Evolutionary conservation across 1,284 basidiomycete species (phyloP), one percentile per base, ranked within the genome.

Genomic region (Ganoderma resinaceum): DNA sequence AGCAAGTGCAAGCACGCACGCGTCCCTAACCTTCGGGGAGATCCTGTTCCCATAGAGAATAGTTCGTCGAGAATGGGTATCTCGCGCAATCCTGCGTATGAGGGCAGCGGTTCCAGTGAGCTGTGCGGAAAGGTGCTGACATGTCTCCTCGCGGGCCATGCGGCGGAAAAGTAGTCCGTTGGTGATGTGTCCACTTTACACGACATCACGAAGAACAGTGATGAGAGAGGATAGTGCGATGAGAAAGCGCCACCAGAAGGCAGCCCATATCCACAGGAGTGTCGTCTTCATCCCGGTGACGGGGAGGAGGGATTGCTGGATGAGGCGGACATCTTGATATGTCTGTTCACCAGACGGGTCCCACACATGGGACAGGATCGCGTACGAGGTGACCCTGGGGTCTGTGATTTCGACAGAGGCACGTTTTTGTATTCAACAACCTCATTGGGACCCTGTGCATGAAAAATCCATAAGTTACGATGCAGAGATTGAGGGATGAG

Each of bases 281-380:
- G 37, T 59, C 18, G 57, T 18, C 57, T n/a, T 38, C 12, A n/a
- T 35, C 33, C 57, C 57, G 35, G 23, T 59, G 18, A 59, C 57
- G 31, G 57, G 57, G n/a, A 59, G 57, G 35, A 59, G 23, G 8
- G 57, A 59, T 37, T 38, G 57, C 57, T 59, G 57, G 37, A 59
- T 31, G 20, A 33, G 57, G n/a, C 33, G 35, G 33, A 52, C 33
- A 26, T 38, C 42, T 52, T 61, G 64, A 12, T 37, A 66, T 26
- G 64, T 66, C n/a, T 61, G 64, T 31, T 61, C 61, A 40, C 61
- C 61, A 7, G 23, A 38, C 20, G 18, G 40, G 18, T 42, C 14
- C 61, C 61, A 61, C 40, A 46, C 61, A 29, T 61, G 61, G 42
- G 61, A 61, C 26, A 61, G 43, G 61, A 61, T 61, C 29, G 61